Evolutionary conservation across 148 eudicot genomes (phyloP), one percentile per base, ranked within the genome.

Genomic region (Pharnaceum exiguum): DNA sequence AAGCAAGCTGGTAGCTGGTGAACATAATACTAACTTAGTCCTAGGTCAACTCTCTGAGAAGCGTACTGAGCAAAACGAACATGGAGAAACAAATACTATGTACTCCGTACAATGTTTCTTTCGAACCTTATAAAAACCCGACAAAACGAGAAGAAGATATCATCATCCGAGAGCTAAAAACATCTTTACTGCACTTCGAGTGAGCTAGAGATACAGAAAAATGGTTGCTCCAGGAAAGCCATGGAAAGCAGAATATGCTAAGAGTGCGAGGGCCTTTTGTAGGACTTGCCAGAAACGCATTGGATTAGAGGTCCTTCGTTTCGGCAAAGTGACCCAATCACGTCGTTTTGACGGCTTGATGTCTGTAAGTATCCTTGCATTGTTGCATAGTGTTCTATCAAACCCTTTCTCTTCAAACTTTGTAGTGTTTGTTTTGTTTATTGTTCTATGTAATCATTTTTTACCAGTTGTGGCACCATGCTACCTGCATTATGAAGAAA

Each of bases 391-490:
- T 7, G 8, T 36, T 5, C 24, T 25, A n/a, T n/a, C n/a, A n/a
- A n/a, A n/a, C n/a, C n/a, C n/a, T n/a, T n/a, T n/a, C n/a, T n/a
- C n/a, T n/a, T n/a, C n/a, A n/a, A n/a, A n/a, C n/a, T 49, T 54
- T 57, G 13, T 9, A 0, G 26, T 12, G 33, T 26, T 43, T 30
- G 19, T 53, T 25, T 30, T n/a, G 17, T 22, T 13, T 15, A 19
- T 7, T 2, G n/a, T n/a, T n/a, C n/a, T n/a, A n/a, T n/a, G n/a
- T n/a, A n/a, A 38, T 53, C 18, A 39, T 29, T 17, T 55, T 24
- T 24, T n/a, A n/a, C n/a, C 82, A 85, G 93, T 79, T 79, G 85
- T 85, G 93, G 93, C 62, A 82, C 63, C 93, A 85, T 77, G 81
- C 81, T 55, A 44, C 35, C 17, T 85, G 93, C 81, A 66, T 85